phyloP scores from a whole-genome alignment of 2,329 filamentous ascomycete genomes.

The Pezicula neosporulosa region DNA sequence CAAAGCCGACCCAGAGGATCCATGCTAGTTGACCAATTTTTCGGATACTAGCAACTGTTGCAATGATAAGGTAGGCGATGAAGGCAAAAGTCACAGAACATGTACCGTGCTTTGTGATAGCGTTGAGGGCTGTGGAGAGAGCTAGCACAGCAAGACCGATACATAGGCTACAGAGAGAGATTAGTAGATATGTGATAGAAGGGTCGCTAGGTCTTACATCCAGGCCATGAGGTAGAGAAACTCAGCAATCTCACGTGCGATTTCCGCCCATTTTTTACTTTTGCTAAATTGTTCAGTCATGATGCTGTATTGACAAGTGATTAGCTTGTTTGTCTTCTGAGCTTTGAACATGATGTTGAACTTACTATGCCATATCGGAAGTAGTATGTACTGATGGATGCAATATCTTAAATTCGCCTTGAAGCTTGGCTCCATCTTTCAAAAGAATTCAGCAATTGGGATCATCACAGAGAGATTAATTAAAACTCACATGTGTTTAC shows the following conservation, averaged over 20 bases:
- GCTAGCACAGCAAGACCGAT: too few relatives aligned
- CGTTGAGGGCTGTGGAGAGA: slow-evolving; percentile 44
- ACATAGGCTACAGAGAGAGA: too few relatives aligned
- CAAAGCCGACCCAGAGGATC: slow-evolving; percentile 27
- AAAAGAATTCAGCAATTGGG: neutral
- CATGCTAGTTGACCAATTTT: slow-evolving; percentile 31
- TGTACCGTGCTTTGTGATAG: slow-evolving; percentile 48
- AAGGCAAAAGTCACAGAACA: slow-evolving; percentile 43
- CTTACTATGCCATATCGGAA: neutral
- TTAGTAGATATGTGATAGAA: slow-evolving; percentile 26
- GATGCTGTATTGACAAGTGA: too few relatives aligned
- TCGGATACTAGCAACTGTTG: slow-evolving; percentile 30
- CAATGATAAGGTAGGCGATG: slow-evolving; percentile 27
- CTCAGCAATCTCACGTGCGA: neutral
- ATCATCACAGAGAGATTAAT: neutral
- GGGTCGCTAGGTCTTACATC: neutral
- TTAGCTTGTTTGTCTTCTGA: too few relatives aligned
- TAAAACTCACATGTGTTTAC: slow-evolving; percentile 23
- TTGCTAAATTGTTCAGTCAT: neutral
- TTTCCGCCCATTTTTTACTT: neutral
- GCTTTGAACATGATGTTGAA: too few relatives aligned
- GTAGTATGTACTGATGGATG: neutral
- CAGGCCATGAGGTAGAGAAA: neutral
- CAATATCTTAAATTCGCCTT: neutral
- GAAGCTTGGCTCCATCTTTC: neutral